Evolutionary conservation across 192 early-diverging fungal species (phyloP).

Genomic region (Coemansia sp.): DNA sequence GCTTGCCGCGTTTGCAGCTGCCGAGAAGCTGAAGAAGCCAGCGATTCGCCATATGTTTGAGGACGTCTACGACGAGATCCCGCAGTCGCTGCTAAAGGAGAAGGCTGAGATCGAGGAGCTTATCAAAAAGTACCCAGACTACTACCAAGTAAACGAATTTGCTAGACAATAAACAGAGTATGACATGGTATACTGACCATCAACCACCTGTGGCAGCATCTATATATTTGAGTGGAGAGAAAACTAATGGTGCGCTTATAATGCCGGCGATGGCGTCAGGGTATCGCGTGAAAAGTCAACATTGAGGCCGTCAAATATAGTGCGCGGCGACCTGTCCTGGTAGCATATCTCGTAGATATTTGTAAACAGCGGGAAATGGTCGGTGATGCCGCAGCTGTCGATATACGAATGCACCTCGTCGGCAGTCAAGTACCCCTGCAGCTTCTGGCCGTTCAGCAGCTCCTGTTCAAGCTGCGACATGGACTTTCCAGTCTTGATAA

Average conservation of each 20-base stretch:
- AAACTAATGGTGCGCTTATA: background rate
- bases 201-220: too few relatives aligned
- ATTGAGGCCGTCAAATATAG: conserved; percentile 59
- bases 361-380: conserved; percentile 91
- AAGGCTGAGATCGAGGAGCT: conserved; percentile 74
- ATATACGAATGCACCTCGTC: conserved; percentile 84
- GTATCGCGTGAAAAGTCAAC: conserved; percentile 50
- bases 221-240: background rate
- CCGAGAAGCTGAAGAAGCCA: conserved; percentile 90
- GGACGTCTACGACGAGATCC: conserved; percentile 89
- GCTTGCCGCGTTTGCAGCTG: conserved; percentile 76
- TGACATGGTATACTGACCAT: too few relatives aligned
- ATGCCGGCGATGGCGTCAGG: conserved; percentile 9
- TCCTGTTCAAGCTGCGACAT: conserved; percentile 91
- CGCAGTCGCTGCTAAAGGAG: conserved; percentile 76
- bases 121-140: conserved; percentile 80
- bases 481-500: conserved; percentile 87
- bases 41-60: conserved; percentile 79
- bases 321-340: conserved; percentile 64
- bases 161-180: conserved; percentile 11
- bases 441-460: conserved; percentile 94
- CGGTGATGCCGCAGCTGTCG: conserved; percentile 55
- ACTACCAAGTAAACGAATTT: conserved; percentile 64
- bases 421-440: conserved; percentile 93
- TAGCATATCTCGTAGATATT: conserved; percentile 92